These are phyloP conservation scores for Francoa sonchifolia DNA, from an alignment of 441 rosid species.

Conservation along the genomic window DNA sequence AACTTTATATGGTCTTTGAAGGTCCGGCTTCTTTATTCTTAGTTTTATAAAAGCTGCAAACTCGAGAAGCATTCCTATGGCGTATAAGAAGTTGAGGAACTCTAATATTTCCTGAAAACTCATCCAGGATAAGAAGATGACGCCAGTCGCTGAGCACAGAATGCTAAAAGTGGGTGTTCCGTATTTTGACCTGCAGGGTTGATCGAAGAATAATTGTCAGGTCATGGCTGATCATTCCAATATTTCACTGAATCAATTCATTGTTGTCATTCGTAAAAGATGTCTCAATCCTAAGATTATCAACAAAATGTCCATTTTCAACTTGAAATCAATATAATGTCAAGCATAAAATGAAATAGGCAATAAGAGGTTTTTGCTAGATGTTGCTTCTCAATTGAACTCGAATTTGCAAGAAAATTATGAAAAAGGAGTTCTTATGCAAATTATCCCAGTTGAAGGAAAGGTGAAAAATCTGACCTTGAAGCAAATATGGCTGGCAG, in stretches of 20 bases:
- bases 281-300: no score
- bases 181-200: slow-evolving; percentile 45
- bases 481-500: slow-evolving; percentile 59
- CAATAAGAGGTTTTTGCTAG: no score
- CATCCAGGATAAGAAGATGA: slow-evolving; percentile 83
- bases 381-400: no score
- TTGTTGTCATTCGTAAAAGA: no score
- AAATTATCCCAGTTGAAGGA: background rate
- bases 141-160: slow-evolving; percentile 73
- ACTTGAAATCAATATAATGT: no score
- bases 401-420: no score
- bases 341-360: no score
- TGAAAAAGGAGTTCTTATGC: no score
- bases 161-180: slow-evolving; percentile 92
- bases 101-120: slow-evolving; percentile 83
- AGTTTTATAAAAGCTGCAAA: slow-evolving; percentile 72
- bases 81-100: slow-evolving; percentile 66
- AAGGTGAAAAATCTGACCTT: slow-evolving; percentile 28
- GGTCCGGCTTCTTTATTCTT: slow-evolving; percentile 64
- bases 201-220: slow-evolving; percentile 5
- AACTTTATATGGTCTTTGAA: slow-evolving; percentile 61
- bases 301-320: no score
- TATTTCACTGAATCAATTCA: no score
- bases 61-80: slow-evolving; percentile 81
- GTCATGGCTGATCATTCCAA: background rate